Base-by-base conservation (phyloP, 2,329 filamentous ascomycete genomes). In the Claviceps arundinis region DNA sequence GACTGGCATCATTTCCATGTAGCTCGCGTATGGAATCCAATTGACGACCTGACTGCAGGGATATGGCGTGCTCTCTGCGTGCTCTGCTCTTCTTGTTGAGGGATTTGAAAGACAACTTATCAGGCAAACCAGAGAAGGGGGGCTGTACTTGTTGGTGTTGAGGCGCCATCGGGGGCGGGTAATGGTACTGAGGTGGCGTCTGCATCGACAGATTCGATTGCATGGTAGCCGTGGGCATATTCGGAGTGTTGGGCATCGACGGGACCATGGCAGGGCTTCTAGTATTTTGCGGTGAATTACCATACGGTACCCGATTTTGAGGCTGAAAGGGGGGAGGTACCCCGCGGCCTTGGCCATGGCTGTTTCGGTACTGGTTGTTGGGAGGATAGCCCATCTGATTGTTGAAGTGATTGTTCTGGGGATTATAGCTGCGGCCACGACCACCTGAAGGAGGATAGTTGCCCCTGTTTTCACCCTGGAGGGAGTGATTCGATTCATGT, bases 401-500 rank as follows among this genome's bases (percentile, higher is more conserved):
- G 60, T 68, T 74, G 56, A 71, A 76, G 56, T 73, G 71, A 50
- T 59, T 64, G 47, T 58, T 59, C 50, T 68, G 64, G 34, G 69
- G 69, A 60, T 71, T 73, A 57, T 73, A 78, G 50, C 70, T 70
- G 54, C 76, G 71, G 45, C 76, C 73, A 55, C 77, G 73, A 48
- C 73, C 72, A 47, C 69, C 70, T 56, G 75, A 72, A 37, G 70
- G 65, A 48, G 69, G 66, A 57, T 70, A 79, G 58, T 73, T 75
- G 58, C 76, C 80, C 59, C 80, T 78, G 55, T 64, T 65, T 26
- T 70, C 68, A 47, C 66, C 62, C 55, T 91, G 86, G 57, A 82
- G 77, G 22, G 88, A 94, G 63, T 93, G 89, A 40, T 85, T 85
- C 34, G 91, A 96, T 65, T 91, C 86, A 60, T 89, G 85, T 62